Evolutionary conservation across 257 asterid species (phyloP).

Genomic region (Solanum etuberosum): DNA sequence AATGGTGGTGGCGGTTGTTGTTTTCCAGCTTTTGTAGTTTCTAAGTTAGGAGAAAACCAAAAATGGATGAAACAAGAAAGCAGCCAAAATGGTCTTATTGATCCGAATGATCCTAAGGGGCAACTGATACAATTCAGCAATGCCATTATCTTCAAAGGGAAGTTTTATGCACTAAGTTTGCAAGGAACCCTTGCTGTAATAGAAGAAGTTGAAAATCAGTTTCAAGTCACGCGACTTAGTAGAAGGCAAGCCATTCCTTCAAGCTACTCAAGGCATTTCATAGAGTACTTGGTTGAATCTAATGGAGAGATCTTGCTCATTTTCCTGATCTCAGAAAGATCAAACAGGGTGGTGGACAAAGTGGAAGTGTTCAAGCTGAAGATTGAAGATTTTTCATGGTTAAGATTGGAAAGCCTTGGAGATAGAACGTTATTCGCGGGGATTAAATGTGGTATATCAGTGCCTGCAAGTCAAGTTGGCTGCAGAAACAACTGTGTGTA

Average conservation of each 20-base stretch:
- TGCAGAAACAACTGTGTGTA: slow-evolving; percentile 17
- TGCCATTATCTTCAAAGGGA: slow-evolving; percentile 13
- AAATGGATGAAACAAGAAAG: slow-evolving; percentile 10
- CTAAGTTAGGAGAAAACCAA: neutral
- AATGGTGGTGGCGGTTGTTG: slow-evolving; percentile 3
- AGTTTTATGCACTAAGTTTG: slow-evolving; percentile 20
- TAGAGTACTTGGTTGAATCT: slow-evolving; percentile 18
- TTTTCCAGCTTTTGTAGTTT: slow-evolving; percentile 6
- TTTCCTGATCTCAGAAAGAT: slow-evolving; percentile 12
- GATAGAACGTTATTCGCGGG: slow-evolving; percentile 16
- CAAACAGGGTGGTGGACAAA: neutral
- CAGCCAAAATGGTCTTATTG: neutral
- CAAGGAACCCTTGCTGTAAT: slow-evolving; percentile 24
- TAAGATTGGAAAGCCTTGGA: slow-evolving; percentile 7
- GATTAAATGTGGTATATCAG: slow-evolving; percentile 10
- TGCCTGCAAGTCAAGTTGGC: slow-evolving; percentile 14
- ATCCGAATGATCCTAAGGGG: slow-evolving; percentile 10
- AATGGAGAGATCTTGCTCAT: slow-evolving; percentile 18
- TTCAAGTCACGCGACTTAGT: slow-evolving; percentile 8
- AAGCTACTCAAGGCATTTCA: slow-evolving; percentile 11
- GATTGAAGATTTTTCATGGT: neutral
- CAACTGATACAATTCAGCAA: slow-evolving; percentile 12
- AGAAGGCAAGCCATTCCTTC: slow-evolving; percentile 14
- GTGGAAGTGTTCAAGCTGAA: slow-evolving; percentile 17
- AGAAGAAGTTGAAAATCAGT: slow-evolving; percentile 6